Percentiles rank a stretch among this genome's conserved stretches.
These are phyloP conservation scores for Fusarium subglutinans DNA, from an alignment of 2,329 filamentous ascomycete genomes.

Conservation along the genomic window DNA sequence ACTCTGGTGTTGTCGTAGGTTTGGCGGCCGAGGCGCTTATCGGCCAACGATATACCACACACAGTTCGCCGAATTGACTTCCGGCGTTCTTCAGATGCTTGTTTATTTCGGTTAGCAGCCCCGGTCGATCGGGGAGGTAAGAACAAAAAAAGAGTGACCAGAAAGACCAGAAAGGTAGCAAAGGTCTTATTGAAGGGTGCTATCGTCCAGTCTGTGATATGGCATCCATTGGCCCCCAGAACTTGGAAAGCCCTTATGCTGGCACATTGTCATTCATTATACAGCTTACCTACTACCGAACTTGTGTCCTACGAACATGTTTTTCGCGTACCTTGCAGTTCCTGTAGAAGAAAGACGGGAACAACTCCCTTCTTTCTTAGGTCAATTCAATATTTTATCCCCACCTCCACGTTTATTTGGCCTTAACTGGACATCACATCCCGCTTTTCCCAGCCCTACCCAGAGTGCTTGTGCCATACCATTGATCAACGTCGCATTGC, in stretches of 20 bases:
- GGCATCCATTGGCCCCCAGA: not conserved
- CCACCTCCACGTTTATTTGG: slow-evolving; percentile 23
- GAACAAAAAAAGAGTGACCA: not conserved
- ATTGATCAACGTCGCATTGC: slow-evolving; percentile 15
- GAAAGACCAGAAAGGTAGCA: not conserved
- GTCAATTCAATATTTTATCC: not conserved
- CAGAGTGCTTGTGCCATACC: slow-evolving; percentile 22
- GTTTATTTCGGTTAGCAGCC: not conserved
- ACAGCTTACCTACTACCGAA: not conserved
- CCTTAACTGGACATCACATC: slow-evolving; percentile 12
- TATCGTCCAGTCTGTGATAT: not conserved
- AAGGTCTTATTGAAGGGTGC: not conserved
- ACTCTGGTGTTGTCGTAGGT: slow-evolving; percentile 3
- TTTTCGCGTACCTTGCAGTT: not conserved
- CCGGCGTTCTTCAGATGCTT: not conserved
- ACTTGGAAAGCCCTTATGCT: not conserved
- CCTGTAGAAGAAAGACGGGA: not conserved
- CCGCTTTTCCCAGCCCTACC: slow-evolving; percentile 32
- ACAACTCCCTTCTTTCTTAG: not conserved
- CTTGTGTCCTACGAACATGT: slow-evolving; percentile 3
- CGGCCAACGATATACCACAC: not conserved
- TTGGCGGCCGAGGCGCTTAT: not conserved
- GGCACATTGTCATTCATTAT: not conserved
- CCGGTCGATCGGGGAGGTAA: not conserved
- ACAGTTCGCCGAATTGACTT: slow-evolving; percentile 17